phyloP scores from a whole-genome alignment of 768 basidiomycete genomes.

The Leccinum variicolor region DNA sequence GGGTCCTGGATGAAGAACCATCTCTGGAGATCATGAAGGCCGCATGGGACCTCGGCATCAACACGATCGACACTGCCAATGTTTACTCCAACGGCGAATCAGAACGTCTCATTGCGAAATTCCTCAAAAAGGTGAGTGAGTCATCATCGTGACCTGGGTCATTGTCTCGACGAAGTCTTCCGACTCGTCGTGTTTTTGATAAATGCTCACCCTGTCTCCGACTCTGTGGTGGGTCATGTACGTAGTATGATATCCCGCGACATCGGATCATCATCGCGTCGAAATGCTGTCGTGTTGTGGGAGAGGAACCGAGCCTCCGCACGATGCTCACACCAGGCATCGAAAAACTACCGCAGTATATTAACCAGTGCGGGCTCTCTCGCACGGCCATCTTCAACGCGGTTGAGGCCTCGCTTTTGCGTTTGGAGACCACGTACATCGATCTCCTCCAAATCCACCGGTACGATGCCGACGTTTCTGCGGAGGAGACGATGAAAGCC shows the following conservation, averaged over 20 bases:
- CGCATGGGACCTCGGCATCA: slow-evolving; percentile 37
- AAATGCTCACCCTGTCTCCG: background rate
- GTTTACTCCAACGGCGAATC: slow-evolving; percentile 33
- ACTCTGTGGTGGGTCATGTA: background rate
- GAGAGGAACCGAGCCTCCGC: background rate
- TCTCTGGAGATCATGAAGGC: slow-evolving; percentile 32
- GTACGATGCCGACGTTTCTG: slow-evolving; percentile 35
- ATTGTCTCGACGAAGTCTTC: background rate
- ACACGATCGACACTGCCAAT: slow-evolving; percentile 38
- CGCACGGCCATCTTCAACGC: slow-evolving; percentile 37
- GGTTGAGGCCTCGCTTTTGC: slow-evolving; percentile 35
- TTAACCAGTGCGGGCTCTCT: slow-evolving; percentile 34
- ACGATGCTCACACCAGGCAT: background rate
- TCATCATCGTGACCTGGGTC: slow-evolving; percentile 15
- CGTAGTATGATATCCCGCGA: slow-evolving; percentile 32
- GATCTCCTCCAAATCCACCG: slow-evolving; percentile 46
- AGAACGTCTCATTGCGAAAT: slow-evolving; percentile 36
- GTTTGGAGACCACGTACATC: slow-evolving; percentile 37
- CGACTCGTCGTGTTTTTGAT: background rate
- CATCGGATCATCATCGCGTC: slow-evolving; percentile 30
- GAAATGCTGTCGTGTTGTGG: slow-evolving; percentile 23
- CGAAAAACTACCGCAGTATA: slow-evolving; percentile 13
- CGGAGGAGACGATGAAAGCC: slow-evolving; percentile 48
- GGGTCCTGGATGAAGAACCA: slow-evolving; percentile 25
- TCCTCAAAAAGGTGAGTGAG: slow-evolving; percentile 31